Evolutionary conservation across 331 rosid species (phyloP).

Genomic region (Stylosanthes scabra): DNA sequence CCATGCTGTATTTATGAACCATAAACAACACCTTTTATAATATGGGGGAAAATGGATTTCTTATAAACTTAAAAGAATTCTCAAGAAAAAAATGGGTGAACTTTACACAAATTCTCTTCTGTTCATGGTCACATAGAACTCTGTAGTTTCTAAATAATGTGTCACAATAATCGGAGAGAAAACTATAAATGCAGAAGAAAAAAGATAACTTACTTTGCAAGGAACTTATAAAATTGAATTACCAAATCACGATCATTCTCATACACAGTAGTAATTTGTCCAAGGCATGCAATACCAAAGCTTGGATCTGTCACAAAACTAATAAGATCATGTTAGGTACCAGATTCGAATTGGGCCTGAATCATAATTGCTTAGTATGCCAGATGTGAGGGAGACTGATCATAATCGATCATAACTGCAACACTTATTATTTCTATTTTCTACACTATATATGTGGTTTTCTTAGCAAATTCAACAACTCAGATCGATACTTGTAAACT

Average conservation of each 20-base stretch:
- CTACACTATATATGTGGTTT: no score
- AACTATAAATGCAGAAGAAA: constrained; percentile 2
- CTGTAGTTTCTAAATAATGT: background rate
- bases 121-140: background rate
- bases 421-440: no score
- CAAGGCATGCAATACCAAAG: constrained; percentile 78
- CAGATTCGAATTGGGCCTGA: no score
- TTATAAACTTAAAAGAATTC: background rate
- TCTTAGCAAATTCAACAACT: no score
- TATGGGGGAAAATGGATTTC: background rate
- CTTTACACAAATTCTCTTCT: background rate
- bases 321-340: background rate
- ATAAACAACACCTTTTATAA: background rate
- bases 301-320: constrained; percentile 64
- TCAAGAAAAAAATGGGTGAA: background rate
- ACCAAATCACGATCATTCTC: constrained; percentile 81
- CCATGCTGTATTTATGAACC: background rate
- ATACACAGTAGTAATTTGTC: constrained; percentile 62
- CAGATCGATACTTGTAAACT: background rate
- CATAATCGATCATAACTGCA: no score
- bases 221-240: constrained; percentile 69
- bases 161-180: constrained; percentile 12
- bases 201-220: constrained; percentile 57
- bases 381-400: no score
- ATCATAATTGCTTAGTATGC: no score